These are phyloP conservation scores for Penicillium crustosum DNA, from an alignment of 2,329 filamentous ascomycete species.

Conservation along the genomic window DNA sequence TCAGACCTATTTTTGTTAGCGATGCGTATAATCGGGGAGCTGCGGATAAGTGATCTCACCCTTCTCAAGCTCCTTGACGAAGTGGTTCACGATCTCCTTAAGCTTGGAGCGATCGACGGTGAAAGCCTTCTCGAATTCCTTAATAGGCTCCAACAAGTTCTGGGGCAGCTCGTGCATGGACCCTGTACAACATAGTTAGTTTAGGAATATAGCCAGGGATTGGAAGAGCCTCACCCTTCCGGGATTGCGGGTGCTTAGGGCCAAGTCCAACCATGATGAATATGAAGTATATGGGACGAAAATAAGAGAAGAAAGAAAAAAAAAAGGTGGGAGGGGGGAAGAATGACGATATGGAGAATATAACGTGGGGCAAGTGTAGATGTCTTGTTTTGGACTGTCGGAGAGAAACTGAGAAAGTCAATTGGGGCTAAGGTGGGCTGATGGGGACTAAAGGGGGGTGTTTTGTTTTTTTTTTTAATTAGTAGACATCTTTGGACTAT, in stretches of 20 bases:
- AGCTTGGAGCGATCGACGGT: slow-evolving; percentile 75
- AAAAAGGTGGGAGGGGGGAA: slow-evolving; percentile 9
- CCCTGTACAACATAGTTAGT: slow-evolving; percentile 52
- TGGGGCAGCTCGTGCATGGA: slow-evolving; percentile 90
- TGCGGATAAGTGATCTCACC: slow-evolving; percentile 49
- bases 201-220: slow-evolving; percentile 9
- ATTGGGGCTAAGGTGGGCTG: slow-evolving; percentile 1
- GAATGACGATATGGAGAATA: slow-evolving; percentile 23
- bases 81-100: slow-evolving; percentile 87
- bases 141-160: slow-evolving; percentile 77
- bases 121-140: slow-evolving; percentile 79
- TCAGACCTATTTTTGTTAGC: slow-evolving; percentile 60
- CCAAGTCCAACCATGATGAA: slow-evolving; percentile 63
- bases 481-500: background rate
- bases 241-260: slow-evolving; percentile 64
- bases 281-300: background rate
- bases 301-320: background rate
- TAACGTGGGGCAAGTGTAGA: slow-evolving; percentile 27
- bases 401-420: slow-evolving; percentile 15
- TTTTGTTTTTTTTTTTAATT: background rate
- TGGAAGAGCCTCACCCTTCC: slow-evolving; percentile 64
- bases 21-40: background rate
- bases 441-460: background rate
- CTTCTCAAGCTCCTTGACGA: slow-evolving; percentile 82
- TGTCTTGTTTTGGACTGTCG: slow-evolving; percentile 26